These are phyloP conservation scores for Harringtonia lauricola DNA, from an alignment of 2,329 filamentous ascomycete species.

Conservation along the genomic window DNA sequence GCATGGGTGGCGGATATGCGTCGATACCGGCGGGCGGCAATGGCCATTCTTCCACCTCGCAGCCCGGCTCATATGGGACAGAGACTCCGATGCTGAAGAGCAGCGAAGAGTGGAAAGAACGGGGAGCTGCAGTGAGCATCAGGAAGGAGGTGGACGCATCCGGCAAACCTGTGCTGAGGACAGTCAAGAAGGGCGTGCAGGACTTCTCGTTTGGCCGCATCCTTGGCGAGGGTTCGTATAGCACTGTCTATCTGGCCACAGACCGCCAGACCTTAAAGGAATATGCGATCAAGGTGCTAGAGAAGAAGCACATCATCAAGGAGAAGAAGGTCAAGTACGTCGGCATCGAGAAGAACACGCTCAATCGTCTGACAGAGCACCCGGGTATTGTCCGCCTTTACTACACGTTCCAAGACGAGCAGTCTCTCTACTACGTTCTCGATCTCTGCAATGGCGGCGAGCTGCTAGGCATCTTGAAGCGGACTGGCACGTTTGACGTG, in stretches of 20 bases:
- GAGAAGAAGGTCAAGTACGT: conserved; percentile 99
- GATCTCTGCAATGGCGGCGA: conserved; percentile 90
- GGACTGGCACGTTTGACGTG: conserved; percentile 86
- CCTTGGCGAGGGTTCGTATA: conserved; percentile 94
- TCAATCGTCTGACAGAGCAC: conserved; percentile 92
- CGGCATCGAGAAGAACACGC: conserved; percentile 97
- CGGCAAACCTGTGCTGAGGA: conserved; percentile 69
- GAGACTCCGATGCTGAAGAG: conserved; percentile 39
- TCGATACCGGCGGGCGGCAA: conserved; percentile 19
- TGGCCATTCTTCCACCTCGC: conserved; percentile 23
- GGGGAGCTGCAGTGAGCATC: conserved; percentile 76
- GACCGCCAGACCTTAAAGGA: conserved; percentile 91
- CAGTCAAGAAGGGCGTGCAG: conserved; percentile 92
- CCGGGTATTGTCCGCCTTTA: conserved; percentile 93
- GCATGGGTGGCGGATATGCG: conserved; percentile 48
- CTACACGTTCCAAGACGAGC: conserved; percentile 97
- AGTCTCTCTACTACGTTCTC: conserved; percentile 91
- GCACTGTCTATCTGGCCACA: conserved; percentile 84
- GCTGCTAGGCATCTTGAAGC: conserved; percentile 83
- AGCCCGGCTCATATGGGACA: background rate
- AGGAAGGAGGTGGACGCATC: conserved; percentile 76
- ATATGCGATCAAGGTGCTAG: conserved; percentile 95
- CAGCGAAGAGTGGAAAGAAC: conserved; percentile 92
- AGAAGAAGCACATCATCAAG: conserved; percentile 98
- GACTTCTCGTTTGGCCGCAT: conserved; percentile 91